Evolutionary conservation across 225 moss, liverwort and hornwort species (phyloP).

Genomic region (Sphagnum contortum): DNA sequence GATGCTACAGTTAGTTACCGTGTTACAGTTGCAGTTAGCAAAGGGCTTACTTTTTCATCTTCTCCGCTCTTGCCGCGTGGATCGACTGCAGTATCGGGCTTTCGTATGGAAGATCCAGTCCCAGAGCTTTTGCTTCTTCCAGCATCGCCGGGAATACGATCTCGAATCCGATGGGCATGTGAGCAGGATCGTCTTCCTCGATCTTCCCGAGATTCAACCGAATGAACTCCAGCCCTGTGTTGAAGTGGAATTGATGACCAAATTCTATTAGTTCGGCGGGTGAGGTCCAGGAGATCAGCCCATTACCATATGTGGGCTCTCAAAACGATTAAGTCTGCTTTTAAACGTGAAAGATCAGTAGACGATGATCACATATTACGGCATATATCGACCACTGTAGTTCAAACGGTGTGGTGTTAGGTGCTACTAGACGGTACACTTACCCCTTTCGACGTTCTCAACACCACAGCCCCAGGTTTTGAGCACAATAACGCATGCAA

Average conservation of each 20-base stretch:
- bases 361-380: neutral
- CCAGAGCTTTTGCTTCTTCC: conserved; percentile 34
- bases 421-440: neutral
- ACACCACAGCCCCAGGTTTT: conserved; percentile 43
- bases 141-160: conserved; percentile 61
- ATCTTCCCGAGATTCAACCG: conserved; percentile 41
- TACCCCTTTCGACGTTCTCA: conserved; percentile 35
- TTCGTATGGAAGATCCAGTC: conserved; percentile 55
- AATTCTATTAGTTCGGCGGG: no score
- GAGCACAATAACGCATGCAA: conserved; percentile 67
- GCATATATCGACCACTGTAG: neutral
- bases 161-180: conserved; percentile 86
- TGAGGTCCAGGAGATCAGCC: no score
- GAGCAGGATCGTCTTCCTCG: conserved; percentile 40
- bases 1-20: neutral
- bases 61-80: conserved; percentile 43
- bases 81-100: conserved; percentile 29
- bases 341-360: neutral
- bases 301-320: no score
- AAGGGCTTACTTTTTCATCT: conserved; percentile 51
- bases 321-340: neutral
- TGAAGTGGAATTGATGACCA: neutral
- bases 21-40: neutral
- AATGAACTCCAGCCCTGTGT: conserved; percentile 54
- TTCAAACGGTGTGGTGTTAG: no score